Evolutionary conservation across 805 yeast species (phyloP).

Genomic region (Starmerella cellae): DNA sequence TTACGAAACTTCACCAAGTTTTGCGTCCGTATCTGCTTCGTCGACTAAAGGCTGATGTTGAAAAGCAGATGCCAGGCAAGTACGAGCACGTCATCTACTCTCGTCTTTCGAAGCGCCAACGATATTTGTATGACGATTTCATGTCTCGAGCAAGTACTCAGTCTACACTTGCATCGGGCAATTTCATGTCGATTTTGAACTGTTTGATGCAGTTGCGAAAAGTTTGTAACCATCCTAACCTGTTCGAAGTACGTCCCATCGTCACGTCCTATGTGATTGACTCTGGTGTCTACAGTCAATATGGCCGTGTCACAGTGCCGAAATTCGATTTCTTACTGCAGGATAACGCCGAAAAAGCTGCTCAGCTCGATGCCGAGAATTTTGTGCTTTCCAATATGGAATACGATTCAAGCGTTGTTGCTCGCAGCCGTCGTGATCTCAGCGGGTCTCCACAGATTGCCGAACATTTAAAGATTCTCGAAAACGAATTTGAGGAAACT

Average conservation of each 20-base stretch:
- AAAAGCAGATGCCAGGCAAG: conserved; percentile 97
- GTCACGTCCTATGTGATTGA: conserved; percentile 76
- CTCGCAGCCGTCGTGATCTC: conserved; percentile 5
- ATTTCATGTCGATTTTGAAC: conserved; percentile 85
- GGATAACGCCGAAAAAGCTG: neutral
- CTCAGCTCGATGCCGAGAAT: conserved; percentile 40
- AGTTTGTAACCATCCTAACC: conserved; percentile 91
- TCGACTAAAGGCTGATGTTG: conserved; percentile 90
- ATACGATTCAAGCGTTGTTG: conserved; percentile 19
- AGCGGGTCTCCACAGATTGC: conserved; percentile 6
- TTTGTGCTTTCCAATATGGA: conserved; percentile 41
- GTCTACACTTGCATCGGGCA: conserved; percentile 87
- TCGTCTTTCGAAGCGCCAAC: conserved; percentile 79
- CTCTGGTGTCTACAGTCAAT: conserved; percentile 44
- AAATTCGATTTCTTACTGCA: conserved; percentile 11
- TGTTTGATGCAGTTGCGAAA: conserved; percentile 96
- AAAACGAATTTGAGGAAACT: conserved; percentile 3
- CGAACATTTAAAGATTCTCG: conserved; percentile 5
- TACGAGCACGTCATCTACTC: conserved; percentile 92
- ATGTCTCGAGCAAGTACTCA: conserved; percentile 93
- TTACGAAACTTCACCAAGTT: conserved; percentile 80
- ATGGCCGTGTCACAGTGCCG: conserved; percentile 17
- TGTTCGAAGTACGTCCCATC: conserved; percentile 91
- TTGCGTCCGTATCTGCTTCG: conserved; percentile 83
- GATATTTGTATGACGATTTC: conserved; percentile 87